Conservation (phyloP, 495 filamentous ascomycete genomes). For the Glonium stellatum region DNA sequence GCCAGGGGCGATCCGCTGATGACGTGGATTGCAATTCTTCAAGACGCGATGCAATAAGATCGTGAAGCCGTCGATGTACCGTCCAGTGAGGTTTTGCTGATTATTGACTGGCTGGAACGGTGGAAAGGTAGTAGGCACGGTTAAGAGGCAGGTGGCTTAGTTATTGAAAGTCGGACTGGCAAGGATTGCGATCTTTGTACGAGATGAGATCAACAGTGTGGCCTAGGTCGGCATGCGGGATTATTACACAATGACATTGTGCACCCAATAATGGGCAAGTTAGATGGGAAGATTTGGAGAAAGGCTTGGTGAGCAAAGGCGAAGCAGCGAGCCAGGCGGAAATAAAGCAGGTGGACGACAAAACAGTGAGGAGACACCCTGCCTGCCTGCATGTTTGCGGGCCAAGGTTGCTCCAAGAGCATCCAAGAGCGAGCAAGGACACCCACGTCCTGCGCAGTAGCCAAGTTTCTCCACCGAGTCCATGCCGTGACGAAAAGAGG, state of each 20-base stretch:
- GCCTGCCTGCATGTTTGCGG: neutral
- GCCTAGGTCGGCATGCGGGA: constrained; percentile 17
- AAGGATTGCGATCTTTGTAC: constrained; percentile 11
- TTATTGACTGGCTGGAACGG: neutral
- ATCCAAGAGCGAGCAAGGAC: too few relatives aligned
- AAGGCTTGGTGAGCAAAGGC: neutral
- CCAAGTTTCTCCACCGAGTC: too few relatives aligned
- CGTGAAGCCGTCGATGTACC: neutral
- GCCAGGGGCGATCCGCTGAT: neutral
- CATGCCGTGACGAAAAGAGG: too few relatives aligned
- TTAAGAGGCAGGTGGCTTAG: constrained; percentile 7
- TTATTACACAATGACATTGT: constrained; percentile 15
- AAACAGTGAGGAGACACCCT: neutral
- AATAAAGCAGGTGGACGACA: too few relatives aligned
- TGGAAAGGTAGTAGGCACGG: neutral
- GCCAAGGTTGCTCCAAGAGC: neutral
- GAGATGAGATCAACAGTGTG: constrained; percentile 23
- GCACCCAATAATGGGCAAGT: constrained; percentile 11
- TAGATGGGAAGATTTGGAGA: constrained; percentile 1
- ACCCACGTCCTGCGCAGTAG: too few relatives aligned
- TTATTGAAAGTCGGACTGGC: constrained; percentile 16
- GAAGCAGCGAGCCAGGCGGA: neutral
- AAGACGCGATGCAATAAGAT: neutral
- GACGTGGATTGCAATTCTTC: neutral
- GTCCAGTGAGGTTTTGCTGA: neutral